Evolutionary conservation across 2,329 filamentous ascomycete species (phyloP).

Genomic region (Cordyceps tenuipes): DNA sequence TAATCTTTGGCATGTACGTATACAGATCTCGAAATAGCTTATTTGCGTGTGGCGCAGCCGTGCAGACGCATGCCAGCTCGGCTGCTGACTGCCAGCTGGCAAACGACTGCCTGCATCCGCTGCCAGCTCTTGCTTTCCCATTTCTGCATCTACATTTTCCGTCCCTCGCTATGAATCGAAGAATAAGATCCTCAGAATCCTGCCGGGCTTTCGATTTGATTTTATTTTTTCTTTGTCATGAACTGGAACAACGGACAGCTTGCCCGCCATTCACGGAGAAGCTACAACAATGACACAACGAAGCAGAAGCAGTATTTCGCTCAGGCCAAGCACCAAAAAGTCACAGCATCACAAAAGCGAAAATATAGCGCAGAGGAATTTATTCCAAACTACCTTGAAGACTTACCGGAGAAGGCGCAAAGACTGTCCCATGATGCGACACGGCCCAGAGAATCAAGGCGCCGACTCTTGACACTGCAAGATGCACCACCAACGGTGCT

Average conservation of each 20-base stretch:
- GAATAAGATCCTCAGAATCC: neutral
- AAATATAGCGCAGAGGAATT: constrained; percentile 13
- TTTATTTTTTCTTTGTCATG: constrained; percentile 20
- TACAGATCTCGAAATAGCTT: neutral
- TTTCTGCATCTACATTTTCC: neutral
- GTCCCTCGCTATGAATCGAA: neutral
- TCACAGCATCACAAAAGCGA: neutral
- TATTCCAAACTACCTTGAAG: constrained; percentile 21
- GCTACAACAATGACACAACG: constrained; percentile 24
- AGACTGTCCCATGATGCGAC: neutral
- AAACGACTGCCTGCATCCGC: neutral
- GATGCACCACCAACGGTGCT: neutral
- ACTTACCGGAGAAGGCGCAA: neutral
- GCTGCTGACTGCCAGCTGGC: constrained; percentile 3
- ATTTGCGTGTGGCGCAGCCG: neutral
- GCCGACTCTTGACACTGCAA: neutral
- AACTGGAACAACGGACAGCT: constrained; percentile 35
- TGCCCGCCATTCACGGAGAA: constrained; percentile 28
- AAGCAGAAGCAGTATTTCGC: constrained; percentile 33
- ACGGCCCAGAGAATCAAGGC: neutral
- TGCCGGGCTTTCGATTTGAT: neutral
- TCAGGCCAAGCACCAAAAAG: constrained; percentile 16
- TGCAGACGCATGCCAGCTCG: neutral
- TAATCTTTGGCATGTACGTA: neutral
- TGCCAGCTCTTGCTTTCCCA: neutral